These are phyloP conservation scores for Magnolia sinica DNA, from an alignment of 164 flowering plant species.

Conservation along the genomic window DNA sequence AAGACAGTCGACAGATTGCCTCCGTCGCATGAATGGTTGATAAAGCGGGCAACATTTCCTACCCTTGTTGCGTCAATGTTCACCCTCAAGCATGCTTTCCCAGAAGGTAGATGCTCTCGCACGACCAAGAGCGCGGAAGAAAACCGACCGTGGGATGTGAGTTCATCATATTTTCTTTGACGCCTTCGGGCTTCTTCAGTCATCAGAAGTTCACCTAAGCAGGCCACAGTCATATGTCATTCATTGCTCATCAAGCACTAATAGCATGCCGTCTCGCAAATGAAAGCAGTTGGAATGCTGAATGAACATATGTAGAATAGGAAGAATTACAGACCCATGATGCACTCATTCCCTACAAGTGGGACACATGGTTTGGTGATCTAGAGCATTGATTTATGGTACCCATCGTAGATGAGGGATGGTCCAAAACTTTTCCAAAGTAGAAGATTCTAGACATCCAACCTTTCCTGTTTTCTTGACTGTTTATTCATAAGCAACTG, in stretches of 20 bases:
- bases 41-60: constrained; percentile 80
- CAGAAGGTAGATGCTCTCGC: constrained; percentile 89
- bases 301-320: too few relatives aligned
- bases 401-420: too few relatives aligned
- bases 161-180: constrained; percentile 63
- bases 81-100: constrained; percentile 76
- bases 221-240: constrained; percentile 1
- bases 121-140: constrained; percentile 82
- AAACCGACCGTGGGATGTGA: constrained; percentile 29
- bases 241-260: not conserved
- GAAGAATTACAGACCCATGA: too few relatives aligned
- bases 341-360: too few relatives aligned
- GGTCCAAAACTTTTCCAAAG: too few relatives aligned
- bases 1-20: constrained; percentile 65
- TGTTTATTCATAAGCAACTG: too few relatives aligned
- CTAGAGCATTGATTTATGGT: too few relatives aligned
- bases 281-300: too few relatives aligned
- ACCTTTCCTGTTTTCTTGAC: too few relatives aligned
- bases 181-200: constrained; percentile 72
- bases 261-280: too few relatives aligned
- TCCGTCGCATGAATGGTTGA: constrained; percentile 95
- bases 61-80: constrained; percentile 83
- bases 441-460: too few relatives aligned
- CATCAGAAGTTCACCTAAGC: constrained; percentile 74
- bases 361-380: too few relatives aligned